phyloP scores from a whole-genome alignment of 176 grass and related monocot genomes.

The Oryza meridionalis region DNA sequence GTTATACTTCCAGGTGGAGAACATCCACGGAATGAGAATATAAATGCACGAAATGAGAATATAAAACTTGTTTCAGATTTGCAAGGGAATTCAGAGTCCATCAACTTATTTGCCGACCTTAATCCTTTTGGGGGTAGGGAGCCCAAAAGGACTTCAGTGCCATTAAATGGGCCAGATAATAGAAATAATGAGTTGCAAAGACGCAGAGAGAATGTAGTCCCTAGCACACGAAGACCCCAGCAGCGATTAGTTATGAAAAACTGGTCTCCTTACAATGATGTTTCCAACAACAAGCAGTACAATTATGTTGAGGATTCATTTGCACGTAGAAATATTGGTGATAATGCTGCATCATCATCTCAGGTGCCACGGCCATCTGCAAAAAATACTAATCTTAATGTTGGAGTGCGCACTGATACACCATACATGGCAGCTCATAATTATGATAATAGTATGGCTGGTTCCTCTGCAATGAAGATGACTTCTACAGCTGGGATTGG shows the following conservation, averaged over 20 bases:
- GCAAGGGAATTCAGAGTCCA: slow-evolving; percentile 58
- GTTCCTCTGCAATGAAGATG: slow-evolving; percentile 56
- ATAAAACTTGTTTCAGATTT: slow-evolving; percentile 46
- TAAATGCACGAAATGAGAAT: slow-evolving; percentile 51
- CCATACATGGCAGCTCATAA: slow-evolving; percentile 51
- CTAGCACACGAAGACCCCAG: slow-evolving; percentile 71
- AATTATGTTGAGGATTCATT: slow-evolving; percentile 65
- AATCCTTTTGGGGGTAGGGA: slow-evolving; percentile 73
- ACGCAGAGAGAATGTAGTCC: slow-evolving; percentile 71
- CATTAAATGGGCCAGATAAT: slow-evolving; percentile 57
- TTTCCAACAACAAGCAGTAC: slow-evolving; percentile 81
- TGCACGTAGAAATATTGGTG: slow-evolving; percentile 63
- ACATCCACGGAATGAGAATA: slow-evolving; percentile 43
- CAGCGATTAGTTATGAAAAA: slow-evolving; percentile 93
- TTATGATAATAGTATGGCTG: slow-evolving; percentile 54
- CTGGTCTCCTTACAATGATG: slow-evolving; percentile 95
- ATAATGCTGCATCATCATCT: slow-evolving; percentile 67
- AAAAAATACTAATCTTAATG: slow-evolving; percentile 69
- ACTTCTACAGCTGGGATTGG: slow-evolving; percentile 41
- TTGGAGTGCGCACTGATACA: slow-evolving; percentile 49
- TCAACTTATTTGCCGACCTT: slow-evolving; percentile 91
- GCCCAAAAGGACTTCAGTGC: slow-evolving; percentile 47
- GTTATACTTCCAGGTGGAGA: slow-evolving; percentile 40
- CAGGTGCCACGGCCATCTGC: slow-evolving; percentile 58
- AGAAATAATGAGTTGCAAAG: slow-evolving; percentile 74